Percentiles rank a stretch among this genome's conserved stretches.
These are phyloP conservation scores for Metarhizium sp. DNA, from an alignment of 2,329 filamentous ascomycete species.

Conservation along the genomic window DNA sequence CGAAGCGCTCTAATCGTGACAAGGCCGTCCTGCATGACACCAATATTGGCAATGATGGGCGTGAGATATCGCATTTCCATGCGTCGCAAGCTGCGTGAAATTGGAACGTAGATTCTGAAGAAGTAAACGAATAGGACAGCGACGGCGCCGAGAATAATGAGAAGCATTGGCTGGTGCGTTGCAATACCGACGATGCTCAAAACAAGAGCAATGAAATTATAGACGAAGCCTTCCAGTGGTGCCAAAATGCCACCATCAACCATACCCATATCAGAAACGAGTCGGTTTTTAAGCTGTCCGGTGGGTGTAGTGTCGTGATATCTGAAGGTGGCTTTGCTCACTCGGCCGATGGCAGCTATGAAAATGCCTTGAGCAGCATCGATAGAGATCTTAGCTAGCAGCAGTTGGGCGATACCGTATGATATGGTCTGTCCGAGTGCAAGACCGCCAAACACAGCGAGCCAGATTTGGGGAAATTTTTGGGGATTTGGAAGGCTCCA, in stretches of 20 bases:
- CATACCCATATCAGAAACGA: conserved; percentile 84
- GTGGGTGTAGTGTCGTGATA: conserved; percentile 89
- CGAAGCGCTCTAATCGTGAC: conserved; percentile 80
- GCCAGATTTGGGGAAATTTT: conserved; percentile 62
- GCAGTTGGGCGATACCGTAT: conserved; percentile 51
- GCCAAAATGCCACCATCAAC: conserved; percentile 77
- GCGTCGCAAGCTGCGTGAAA: conserved; percentile 72
- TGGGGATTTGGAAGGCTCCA: conserved; percentile 50
- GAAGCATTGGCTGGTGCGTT: conserved; percentile 66
- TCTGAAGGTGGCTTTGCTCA: conserved; percentile 74
- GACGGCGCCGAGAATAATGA: conserved; percentile 61
- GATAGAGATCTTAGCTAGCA: conserved; percentile 71
- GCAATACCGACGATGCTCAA: conserved; percentile 71
- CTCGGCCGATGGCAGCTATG: conserved; percentile 57
- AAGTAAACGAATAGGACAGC: conserved; percentile 61
- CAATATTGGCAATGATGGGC: conserved; percentile 87
- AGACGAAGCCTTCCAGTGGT: conserved; percentile 63
- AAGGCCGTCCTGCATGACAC: conserved; percentile 74
- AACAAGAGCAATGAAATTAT: conserved; percentile 60
- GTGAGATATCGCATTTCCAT: conserved; percentile 86
- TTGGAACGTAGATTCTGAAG: conserved; percentile 69
- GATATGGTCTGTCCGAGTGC: conserved; percentile 49
- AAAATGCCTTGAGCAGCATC: conserved; percentile 70
- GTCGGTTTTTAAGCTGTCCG: conserved; percentile 81
- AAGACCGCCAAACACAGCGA: conserved; percentile 61